phyloP scores from a whole-genome alignment of 1,284 basidiomycete genomes.

The Cryptococcus sp. region DNA sequence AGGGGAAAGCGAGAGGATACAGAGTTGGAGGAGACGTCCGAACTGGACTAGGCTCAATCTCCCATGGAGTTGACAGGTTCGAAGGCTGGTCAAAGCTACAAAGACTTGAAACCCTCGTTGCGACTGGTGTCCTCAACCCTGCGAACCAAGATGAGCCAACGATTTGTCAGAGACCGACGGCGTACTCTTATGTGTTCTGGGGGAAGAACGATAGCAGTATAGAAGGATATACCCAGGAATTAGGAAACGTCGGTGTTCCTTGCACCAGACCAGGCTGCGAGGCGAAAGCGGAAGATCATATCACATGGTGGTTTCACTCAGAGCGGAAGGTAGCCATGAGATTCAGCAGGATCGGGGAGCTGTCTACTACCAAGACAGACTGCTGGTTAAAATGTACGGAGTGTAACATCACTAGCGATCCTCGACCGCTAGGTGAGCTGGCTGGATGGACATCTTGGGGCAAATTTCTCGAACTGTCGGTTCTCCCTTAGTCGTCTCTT shows the following conservation, averaged over 20 bases:
- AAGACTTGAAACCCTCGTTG: constrained; percentile 19
- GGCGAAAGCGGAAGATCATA: constrained; percentile 15
- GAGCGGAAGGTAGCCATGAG: constrained; percentile 10
- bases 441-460: constrained; percentile 26
- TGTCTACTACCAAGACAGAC: constrained; percentile 4
- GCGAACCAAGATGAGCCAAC: neutral
- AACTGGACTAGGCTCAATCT: constrained; percentile 22
- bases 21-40: constrained; percentile 33
- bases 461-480: constrained; percentile 32
- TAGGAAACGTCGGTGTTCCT: constrained; percentile 9
- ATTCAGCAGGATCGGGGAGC: constrained; percentile 4
- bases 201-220: constrained; percentile 8
- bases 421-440: constrained; percentile 6
- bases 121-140: constrained; percentile 9
- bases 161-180: neutral
- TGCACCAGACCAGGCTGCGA: constrained; percentile 22
- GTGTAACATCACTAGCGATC: constrained; percentile 12
- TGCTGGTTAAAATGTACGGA: constrained; percentile 18
- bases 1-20: constrained; percentile 22
- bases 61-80: constrained; percentile 18
- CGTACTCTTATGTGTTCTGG: neutral
- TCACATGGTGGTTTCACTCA: constrained; percentile 18
- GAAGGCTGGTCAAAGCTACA: constrained; percentile 32
- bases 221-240: constrained; percentile 1
- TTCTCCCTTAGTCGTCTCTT: neutral